Evolutionary conservation across 2,329 filamentous ascomycete genomes (phyloP).

Genomic region (Dendrostoma leiphaemia): DNA sequence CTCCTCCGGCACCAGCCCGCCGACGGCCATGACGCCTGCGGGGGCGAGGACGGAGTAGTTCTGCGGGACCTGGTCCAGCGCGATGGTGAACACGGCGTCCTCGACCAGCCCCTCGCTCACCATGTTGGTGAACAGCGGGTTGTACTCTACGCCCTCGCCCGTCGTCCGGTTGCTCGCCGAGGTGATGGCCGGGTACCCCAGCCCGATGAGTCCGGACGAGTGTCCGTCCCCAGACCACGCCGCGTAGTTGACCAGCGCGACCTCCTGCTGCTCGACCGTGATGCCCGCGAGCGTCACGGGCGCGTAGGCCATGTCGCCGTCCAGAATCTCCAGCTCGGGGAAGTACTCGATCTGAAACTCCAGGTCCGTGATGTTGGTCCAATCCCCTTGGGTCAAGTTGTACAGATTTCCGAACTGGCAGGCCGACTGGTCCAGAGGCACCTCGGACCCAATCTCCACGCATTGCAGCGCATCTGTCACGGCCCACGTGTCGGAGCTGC

Average conservation of each 20-base stretch:
- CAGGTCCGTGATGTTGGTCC: slow-evolving; percentile 12
- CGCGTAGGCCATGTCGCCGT: slow-evolving; percentile 46
- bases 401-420: slow-evolving; percentile 22
- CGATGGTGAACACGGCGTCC: slow-evolving; percentile 43
- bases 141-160: slow-evolving; percentile 41
- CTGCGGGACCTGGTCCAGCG: slow-evolving; percentile 44
- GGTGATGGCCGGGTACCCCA: slow-evolving; percentile 41
- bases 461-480: slow-evolving; percentile 41
- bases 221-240: slow-evolving; percentile 52
- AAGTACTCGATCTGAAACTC: slow-evolving; percentile 16
- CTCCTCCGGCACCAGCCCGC: slow-evolving; percentile 45
- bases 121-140: slow-evolving; percentile 47
- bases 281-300: slow-evolving; percentile 45
- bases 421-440: slow-evolving; percentile 11
- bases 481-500: slow-evolving; percentile 52
- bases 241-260: slow-evolving; percentile 47
- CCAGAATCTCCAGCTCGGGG: slow-evolving; percentile 23
- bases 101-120: slow-evolving; percentile 42
- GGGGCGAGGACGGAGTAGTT: slow-evolving; percentile 14
- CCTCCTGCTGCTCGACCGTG: slow-evolving; percentile 43
- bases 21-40: slow-evolving; percentile 41
- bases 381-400: slow-evolving; percentile 11
- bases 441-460: slow-evolving; percentile 26
- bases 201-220: slow-evolving; percentile 49
- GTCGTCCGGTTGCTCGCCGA: slow-evolving; percentile 48